Conservation (phyloP, 1,139 yeast species). For the Blastobotrys illinoisensis region DNA sequence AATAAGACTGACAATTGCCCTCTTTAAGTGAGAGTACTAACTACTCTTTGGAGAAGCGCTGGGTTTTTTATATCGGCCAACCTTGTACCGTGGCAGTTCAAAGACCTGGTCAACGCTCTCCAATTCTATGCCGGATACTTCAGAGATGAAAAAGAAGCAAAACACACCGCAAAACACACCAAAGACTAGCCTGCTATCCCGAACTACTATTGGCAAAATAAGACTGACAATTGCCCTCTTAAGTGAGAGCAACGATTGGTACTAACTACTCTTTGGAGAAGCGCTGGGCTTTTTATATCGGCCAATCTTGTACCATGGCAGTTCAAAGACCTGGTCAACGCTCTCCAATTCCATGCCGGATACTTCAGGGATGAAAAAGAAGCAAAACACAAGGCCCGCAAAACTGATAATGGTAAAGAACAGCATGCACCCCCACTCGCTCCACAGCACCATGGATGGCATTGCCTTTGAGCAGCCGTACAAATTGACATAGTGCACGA, state of each 20-base stretch:
- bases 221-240: too few relatives aligned
- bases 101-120: slow-evolving; percentile 56
- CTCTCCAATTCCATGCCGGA: slow-evolving; percentile 51
- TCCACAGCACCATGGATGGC: slow-evolving; percentile 48
- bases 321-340: slow-evolving; percentile 51
- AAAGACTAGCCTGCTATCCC: too few relatives aligned
- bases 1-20: too few relatives aligned
- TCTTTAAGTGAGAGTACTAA: too few relatives aligned
- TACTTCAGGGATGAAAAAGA: slow-evolving; percentile 51
- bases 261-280: too few relatives aligned
- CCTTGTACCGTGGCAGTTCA: slow-evolving; percentile 50
- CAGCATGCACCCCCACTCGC: slow-evolving; percentile 50
- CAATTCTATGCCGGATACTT: slow-evolving; percentile 48
- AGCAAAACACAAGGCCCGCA: slow-evolving; percentile 19
- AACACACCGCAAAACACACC: too few relatives aligned
- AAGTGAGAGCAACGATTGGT: too few relatives aligned
- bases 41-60: too few relatives aligned
- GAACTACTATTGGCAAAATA: too few relatives aligned
- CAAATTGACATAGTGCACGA: slow-evolving; percentile 54
- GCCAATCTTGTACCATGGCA: slow-evolving; percentile 46
- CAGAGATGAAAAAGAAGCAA: slow-evolving; percentile 48
- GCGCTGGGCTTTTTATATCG: background rate
- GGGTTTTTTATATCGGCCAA: slow-evolving; percentile 6
- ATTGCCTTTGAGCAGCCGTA: slow-evolving; percentile 56
- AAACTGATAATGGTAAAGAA: slow-evolving; percentile 35